Base-by-base conservation (phyloP, 768 basidiomycete species). In the Suillus sp. region DNA sequence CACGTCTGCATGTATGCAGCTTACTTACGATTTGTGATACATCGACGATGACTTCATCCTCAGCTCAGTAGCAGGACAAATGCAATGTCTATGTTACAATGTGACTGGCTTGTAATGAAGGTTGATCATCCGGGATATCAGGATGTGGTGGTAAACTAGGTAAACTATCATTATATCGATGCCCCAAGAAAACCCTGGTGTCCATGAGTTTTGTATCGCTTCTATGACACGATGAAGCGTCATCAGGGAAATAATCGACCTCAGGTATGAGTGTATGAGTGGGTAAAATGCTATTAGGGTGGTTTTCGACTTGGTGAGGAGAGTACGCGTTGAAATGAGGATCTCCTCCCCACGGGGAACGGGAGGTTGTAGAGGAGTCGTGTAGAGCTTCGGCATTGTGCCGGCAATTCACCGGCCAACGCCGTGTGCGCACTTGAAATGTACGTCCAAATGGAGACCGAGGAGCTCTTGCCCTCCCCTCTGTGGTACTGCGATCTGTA, bases 401-500 rank as follows among this genome's bases (percentile, higher is more conserved):
- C 13, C 43, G 48, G 37, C 60, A 48, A 25, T 2, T 30, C 20
- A 18, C 48, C n/a, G 35, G 60, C 30, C 60, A 61, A 30, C 50
- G 60, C 30, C 66, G 58, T 6, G 43, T 59, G 38, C 60, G 40
- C 25, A 55, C 30, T 35, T 50, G 62, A 14, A 55, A 61, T 22
- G 66, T 40, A n/a, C 27, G 37, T 60, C 47, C 58, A 18, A 37
- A 11, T 37, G 59, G 18, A 55, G 43, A 59, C 10, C 51, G 45
- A n/a, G 54, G 20, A 51, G 48, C 4, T 43, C 37, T 66, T 59
- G 43, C 20, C 16, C 63, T 51, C 22, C 60, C 54, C 7, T 64
- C 60, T 11, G 60, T 59, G 4, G 62, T 62, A 27, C 38, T 56
- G 22, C 66, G 43, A 42, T 77, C 70, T 14, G 77, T 75, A 59